Evolutionary conservation across 371 early-diverging fungal species (phyloP).

Genomic region (Encephalitozoon romaleae): DNA sequence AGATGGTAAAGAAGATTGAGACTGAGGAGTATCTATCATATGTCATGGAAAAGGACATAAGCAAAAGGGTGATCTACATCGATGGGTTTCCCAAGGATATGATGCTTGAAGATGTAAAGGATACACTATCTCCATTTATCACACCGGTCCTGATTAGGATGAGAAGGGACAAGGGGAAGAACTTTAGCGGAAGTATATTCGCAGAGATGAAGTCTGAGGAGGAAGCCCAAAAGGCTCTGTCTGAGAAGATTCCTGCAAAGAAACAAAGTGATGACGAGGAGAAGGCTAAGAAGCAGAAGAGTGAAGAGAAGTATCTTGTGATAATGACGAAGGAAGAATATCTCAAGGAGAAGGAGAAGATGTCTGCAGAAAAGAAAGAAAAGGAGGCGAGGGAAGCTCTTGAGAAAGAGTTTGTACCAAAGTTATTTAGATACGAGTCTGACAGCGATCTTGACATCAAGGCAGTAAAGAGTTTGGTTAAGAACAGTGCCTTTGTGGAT

Average conservation of each 20-base stretch:
- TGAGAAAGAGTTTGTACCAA: slow-evolving; percentile 43
- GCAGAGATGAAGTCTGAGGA: slow-evolving; percentile 50
- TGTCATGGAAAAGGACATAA: slow-evolving; percentile 28
- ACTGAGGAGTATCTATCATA: slow-evolving; percentile 49
- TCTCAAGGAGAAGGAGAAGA: slow-evolving; percentile 17
- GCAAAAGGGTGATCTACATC: slow-evolving; percentile 31
- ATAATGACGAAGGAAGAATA: slow-evolving; percentile 34
- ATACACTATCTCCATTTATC: slow-evolving; percentile 17
- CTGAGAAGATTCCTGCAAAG: slow-evolving; percentile 14
- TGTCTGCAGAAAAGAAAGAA: slow-evolving; percentile 35
- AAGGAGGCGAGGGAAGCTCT: slow-evolving; percentile 26
- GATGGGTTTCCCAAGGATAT: slow-evolving; percentile 39
- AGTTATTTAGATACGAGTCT: slow-evolving; percentile 44
- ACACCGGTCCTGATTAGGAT: slow-evolving; percentile 44
- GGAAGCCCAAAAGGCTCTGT: slow-evolving; percentile 37
- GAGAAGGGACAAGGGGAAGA: slow-evolving; percentile 49
- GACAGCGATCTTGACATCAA: slow-evolving; percentile 28
- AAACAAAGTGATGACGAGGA: not conserved
- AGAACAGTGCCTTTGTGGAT: slow-evolving; percentile 59
- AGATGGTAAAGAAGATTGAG: slow-evolving; percentile 45
- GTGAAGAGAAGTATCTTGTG: not conserved
- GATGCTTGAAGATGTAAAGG: slow-evolving; percentile 52
- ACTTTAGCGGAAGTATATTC: slow-evolving; percentile 55
- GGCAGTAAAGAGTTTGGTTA: slow-evolving; percentile 40
- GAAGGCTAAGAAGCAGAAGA: slow-evolving; percentile 17